phyloP scores from a whole-genome alignment of 345 rosid species.

The Erodium maritimum region DNA sequence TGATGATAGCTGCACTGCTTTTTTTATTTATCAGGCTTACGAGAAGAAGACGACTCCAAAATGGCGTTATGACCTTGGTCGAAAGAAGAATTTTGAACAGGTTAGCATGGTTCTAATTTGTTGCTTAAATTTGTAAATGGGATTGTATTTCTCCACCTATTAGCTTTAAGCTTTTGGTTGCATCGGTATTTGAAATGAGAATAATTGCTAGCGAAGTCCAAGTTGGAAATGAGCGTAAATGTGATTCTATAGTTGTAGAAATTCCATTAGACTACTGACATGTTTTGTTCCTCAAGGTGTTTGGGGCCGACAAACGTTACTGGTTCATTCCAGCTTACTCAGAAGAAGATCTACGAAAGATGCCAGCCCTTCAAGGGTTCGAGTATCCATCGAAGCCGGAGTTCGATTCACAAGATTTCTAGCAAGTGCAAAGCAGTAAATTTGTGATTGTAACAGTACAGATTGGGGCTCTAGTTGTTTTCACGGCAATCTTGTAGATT shows the following conservation, averaged over 20 bases:
- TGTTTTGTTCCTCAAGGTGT: constrained; percentile 42
- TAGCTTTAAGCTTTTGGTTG: too few relatives aligned
- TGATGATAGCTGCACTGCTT: constrained; percentile 8
- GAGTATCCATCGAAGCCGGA: constrained; percentile 85
- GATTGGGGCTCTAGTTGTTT: too few relatives aligned
- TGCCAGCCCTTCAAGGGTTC: constrained; percentile 87
- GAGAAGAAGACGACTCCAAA: constrained; percentile 83
- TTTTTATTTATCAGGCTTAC: constrained; percentile 73
- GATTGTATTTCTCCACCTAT: too few relatives aligned
- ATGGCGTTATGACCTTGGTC: constrained; percentile 93
- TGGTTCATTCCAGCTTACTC: constrained; percentile 83
- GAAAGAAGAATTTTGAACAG: constrained; percentile 86
- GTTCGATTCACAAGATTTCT: constrained; percentile 59
- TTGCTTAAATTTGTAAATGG: too few relatives aligned
- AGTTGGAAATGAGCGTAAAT: too few relatives aligned
- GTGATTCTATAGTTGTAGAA: too few relatives aligned
- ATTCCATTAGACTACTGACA: background rate
- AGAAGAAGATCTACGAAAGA: constrained; percentile 71
- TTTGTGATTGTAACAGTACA: background rate
- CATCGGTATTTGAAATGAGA: too few relatives aligned
- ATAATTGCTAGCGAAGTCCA: too few relatives aligned
- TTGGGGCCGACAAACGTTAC: constrained; percentile 67
- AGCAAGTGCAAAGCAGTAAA: constrained; percentile 7
- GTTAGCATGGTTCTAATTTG: constrained; percentile 15
- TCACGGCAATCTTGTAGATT: too few relatives aligned